Conservation (phyloP, 1,284 basidiomycete species). For the Sanghuangporus weigelae region DNA sequence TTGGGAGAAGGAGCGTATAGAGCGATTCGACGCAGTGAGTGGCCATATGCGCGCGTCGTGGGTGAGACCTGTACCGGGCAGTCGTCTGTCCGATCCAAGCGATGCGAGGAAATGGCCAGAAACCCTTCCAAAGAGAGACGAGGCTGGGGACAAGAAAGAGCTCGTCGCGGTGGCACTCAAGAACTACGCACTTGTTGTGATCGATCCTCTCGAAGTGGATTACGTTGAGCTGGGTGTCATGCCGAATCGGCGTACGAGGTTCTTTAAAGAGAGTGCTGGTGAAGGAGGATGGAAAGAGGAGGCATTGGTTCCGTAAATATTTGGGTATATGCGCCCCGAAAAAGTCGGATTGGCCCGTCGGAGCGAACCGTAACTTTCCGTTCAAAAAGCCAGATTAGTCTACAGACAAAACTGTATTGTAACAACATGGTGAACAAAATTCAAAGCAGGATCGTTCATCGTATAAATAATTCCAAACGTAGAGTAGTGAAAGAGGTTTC, state of each 20-base stretch:
- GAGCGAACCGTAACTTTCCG: not conserved
- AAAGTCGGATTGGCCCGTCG: not conserved
- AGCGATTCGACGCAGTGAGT: conserved; percentile 49
- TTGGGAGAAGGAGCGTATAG: conserved; percentile 56
- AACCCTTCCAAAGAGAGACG: conserved; percentile 34
- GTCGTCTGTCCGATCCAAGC: conserved; percentile 39
- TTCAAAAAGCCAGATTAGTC: not conserved
- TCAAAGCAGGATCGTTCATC: not conserved
- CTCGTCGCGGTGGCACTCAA: conserved; percentile 45
- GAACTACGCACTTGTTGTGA: conserved; percentile 60
- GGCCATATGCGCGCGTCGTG: conserved; percentile 58
- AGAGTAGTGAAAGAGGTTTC: not conserved
- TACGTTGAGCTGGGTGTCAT: conserved; percentile 48
- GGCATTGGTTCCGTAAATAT: conserved; percentile 46
- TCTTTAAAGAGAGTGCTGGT: conserved; percentile 29
- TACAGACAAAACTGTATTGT: not conserved
- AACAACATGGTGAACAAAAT: not conserved
- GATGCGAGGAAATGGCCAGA: conserved; percentile 54
- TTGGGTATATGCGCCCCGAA: not conserved
- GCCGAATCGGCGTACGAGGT: conserved; percentile 53
- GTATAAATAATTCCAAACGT: not conserved
- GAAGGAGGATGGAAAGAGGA: conserved; percentile 44
- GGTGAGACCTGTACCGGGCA: conserved; percentile 56
- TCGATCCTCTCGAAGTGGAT: conserved; percentile 62
- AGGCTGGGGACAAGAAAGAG: conserved; percentile 34